Evolutionary conservation across 1,284 basidiomycete species (phyloP).

Genomic region (Ceratobasidium sp.): DNA sequence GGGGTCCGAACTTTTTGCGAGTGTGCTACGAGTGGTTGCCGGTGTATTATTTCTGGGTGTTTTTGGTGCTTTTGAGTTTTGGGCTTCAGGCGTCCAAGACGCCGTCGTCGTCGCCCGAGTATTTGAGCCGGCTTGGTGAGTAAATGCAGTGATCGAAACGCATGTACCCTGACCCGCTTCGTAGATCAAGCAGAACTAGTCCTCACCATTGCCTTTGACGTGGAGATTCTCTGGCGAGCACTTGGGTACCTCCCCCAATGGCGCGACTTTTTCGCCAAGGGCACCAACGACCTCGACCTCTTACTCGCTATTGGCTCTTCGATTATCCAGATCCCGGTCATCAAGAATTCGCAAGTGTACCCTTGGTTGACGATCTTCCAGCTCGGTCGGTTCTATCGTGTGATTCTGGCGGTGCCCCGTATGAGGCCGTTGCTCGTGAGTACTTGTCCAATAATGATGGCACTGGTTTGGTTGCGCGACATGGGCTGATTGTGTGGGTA

Average conservation of each 20-base stretch:
- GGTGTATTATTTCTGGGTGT: slow-evolving; percentile 76
- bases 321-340: slow-evolving; percentile 86
- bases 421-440: slow-evolving; percentile 81
- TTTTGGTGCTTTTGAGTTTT: slow-evolving; percentile 74
- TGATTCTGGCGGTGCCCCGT: slow-evolving; percentile 86
- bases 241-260: slow-evolving; percentile 80
- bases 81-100: slow-evolving; percentile 80
- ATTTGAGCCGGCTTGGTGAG: slow-evolving; percentile 54
- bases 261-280: slow-evolving; percentile 74
- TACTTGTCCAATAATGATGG: slow-evolving; percentile 39
- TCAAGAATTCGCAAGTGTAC: slow-evolving; percentile 71
- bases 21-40: slow-evolving; percentile 37
- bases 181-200: slow-evolving; percentile 76
- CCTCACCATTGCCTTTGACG: slow-evolving; percentile 84
- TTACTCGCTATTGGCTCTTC: slow-evolving; percentile 80
- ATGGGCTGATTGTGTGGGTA: slow-evolving; percentile 47
- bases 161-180: too few species aligned
- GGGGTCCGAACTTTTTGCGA: slow-evolving; percentile 38
- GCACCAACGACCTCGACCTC: slow-evolving; percentile 80
- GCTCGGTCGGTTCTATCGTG: slow-evolving; percentile 88
- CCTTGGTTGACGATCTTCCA: slow-evolving; percentile 94
- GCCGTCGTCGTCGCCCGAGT: slow-evolving; percentile 58
- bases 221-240: slow-evolving; percentile 86
- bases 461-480: slow-evolving; percentile 33
- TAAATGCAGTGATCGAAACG: too few species aligned